Evolutionary conservation across 768 basidiomycete genomes (phyloP), one percentile per base, ranked within the genome.

Genomic region (Lactarius deliciosus): DNA sequence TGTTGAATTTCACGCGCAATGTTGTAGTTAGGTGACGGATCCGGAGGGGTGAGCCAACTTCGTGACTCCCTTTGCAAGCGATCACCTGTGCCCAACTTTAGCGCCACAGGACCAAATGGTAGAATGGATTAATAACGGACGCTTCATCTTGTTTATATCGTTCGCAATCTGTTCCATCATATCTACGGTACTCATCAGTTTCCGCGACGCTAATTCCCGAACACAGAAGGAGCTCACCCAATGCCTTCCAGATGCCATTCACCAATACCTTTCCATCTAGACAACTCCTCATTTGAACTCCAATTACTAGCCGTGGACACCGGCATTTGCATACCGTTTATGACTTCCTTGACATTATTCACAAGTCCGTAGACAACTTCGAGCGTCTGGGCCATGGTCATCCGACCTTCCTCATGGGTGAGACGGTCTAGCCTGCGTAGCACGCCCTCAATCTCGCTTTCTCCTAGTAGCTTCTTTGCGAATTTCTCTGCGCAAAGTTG

Each of bases 1-100:
- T 55, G 59, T 4, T 55, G 64, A 13, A 16, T 40, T 15, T 45
- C 32, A 11, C n/a, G 22, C 0, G 50, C 59, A 18, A 10, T 54
- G 50, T 43, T 65, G 28, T 56, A 34, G 16, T 56, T 32, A 6
- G 9, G n/a, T 16, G 25, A 65, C 5, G 64, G 64, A 15, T 65
- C 59, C 13, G 64, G 64, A 4, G 64, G 59, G 15, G 50, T 30
- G 22, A 65, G 59, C 64, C 64, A 65, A 8, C 20, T 11, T n/a
- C 22, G 53, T 6, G 54, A n/a, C 5, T 60, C 30, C 5, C 11
- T 10, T 47, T 54, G 50, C 38, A 65, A 22, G 20, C 41, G 36
- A 5, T 64, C 47, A 25, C 57, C 64, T 64, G 28, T 9, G 9
- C 22, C 5, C 11, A 18, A 3, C 10, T 28, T 65, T 30, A 65